Conservation (phyloP, 495 filamentous ascomycete genomes). For the Annulohypoxylon moriforme region DNA sequence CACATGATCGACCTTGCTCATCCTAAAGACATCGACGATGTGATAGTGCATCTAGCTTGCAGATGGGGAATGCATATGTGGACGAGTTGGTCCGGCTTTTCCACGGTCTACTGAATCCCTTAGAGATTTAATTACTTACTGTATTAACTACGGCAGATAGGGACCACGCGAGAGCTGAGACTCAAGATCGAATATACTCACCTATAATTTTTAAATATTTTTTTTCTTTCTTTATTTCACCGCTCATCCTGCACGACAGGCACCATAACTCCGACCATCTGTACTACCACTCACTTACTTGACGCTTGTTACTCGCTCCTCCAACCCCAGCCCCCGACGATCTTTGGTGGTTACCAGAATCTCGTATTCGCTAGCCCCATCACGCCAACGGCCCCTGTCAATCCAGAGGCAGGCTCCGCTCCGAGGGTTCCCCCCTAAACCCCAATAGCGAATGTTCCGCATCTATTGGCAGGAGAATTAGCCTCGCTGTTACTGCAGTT, state of each 20-base stretch:
- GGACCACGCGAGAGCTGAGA: background rate
- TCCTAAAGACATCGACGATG: conserved; percentile 8
- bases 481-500: conserved; percentile 20
- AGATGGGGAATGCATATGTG: conserved; percentile 8
- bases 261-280: background rate
- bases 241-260: conserved; percentile 16
- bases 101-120: background rate
- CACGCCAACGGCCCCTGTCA: conserved; percentile 46
- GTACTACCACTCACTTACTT: conserved; percentile 12
- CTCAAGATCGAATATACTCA: conserved; percentile 11
- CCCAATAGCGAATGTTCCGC: conserved; percentile 24
- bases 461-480: conserved; percentile 32
- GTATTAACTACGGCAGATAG: conserved; percentile 8
- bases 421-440: conserved; percentile 29
- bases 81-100: background rate
- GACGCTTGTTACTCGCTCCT: conserved; percentile 31
- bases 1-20: conserved; percentile 19
- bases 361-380: conserved; percentile 49
- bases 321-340: conserved; percentile 40
- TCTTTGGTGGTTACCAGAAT: conserved; percentile 47
- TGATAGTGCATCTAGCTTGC: conserved; percentile 21
- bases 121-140: background rate
- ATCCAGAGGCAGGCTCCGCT: conserved; percentile 41
- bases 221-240: conserved; percentile 9
- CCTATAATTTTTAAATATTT: background rate